These are phyloP conservation scores for Plectosphaerella cucumerina DNA, from an alignment of 2,329 filamentous ascomycete genomes.

Conservation along the genomic window DNA sequence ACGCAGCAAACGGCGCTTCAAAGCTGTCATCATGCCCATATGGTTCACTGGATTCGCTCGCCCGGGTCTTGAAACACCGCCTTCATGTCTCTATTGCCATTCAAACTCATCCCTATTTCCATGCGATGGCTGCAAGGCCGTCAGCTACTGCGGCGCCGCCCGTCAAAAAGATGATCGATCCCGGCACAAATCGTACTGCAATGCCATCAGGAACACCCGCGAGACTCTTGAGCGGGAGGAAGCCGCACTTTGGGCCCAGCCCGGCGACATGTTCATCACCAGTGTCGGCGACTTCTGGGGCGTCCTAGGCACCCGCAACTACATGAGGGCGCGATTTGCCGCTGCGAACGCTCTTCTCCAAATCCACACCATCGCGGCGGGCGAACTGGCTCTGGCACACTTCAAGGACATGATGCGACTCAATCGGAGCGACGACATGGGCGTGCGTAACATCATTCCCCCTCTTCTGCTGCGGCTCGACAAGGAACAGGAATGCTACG, in stretches of 20 bases:
- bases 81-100: not conserved
- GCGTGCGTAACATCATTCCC: constrained; percentile 16
- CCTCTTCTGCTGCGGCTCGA: constrained; percentile 22
- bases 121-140: not conserved
- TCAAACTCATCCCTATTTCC: not conserved
- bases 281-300: not conserved
- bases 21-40: too few species aligned
- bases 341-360: not conserved
- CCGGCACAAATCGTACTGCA: not conserved
- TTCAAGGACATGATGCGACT: not conserved
- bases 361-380: not conserved
- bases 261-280: not conserved
- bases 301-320: not conserved
- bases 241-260: not conserved
- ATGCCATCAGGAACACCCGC: not conserved
- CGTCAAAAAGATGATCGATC: not conserved
- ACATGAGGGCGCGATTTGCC: not conserved
- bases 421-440: constrained; percentile 15
- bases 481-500: constrained; percentile 32
- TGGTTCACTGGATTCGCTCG: too few species aligned
- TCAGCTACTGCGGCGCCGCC: not conserved
- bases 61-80: not conserved
- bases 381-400: not conserved
- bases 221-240: not conserved
- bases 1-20: too few species aligned